Evolutionary conservation across 2,329 filamentous ascomycete genomes (phyloP).

Genomic region (Fusarium begoniae): DNA sequence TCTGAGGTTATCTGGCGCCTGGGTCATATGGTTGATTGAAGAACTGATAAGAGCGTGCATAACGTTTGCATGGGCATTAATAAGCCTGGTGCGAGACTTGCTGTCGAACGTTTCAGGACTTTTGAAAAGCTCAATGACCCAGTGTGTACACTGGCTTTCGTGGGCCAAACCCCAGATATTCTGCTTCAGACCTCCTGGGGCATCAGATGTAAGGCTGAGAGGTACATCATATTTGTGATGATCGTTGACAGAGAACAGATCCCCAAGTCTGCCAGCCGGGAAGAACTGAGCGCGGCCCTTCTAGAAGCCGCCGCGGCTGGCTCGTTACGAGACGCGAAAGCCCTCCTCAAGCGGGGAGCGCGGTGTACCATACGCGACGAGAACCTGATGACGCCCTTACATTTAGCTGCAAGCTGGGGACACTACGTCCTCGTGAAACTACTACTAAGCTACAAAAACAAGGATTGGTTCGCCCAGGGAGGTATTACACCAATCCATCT

Average conservation of each 20-base stretch:
- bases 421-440: background rate
- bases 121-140: background rate
- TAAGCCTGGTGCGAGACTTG: fast-evolving
- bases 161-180: fast-evolving
- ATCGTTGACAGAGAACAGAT: background rate
- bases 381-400: background rate
- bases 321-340: background rate
- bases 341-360: background rate
- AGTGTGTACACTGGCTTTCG: fast-evolving
- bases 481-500: background rate
- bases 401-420: background rate
- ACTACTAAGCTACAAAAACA: background rate
- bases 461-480: background rate
- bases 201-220: background rate
- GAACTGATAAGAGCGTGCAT: background rate
- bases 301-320: background rate
- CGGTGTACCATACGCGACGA: background rate
- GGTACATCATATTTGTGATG: fast-evolving
- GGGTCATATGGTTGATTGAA: background rate
- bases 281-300: background rate
- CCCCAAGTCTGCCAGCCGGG: background rate
- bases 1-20: background rate
- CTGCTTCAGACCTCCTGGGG: background rate
- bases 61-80: background rate
- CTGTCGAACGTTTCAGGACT: fast-evolving